Evolutionary conservation across 345 rosid species (phyloP).

Genomic region (Dovyalis caffra): DNA sequence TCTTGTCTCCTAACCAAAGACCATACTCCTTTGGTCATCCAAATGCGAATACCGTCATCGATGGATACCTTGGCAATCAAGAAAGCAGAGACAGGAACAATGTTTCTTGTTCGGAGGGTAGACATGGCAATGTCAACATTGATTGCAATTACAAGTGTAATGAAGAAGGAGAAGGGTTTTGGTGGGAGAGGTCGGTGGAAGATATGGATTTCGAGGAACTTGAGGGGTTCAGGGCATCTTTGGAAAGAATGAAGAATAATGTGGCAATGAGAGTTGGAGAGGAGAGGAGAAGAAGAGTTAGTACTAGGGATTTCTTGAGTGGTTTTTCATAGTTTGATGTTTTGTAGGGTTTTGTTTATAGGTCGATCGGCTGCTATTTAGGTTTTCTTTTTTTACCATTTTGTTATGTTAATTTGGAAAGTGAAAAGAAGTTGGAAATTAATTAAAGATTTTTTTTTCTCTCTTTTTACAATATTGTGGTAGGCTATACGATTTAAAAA

Average conservation of each 20-base stretch:
- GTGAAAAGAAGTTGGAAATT: too few relatives aligned
- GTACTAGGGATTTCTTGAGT: background rate
- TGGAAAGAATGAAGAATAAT: background rate
- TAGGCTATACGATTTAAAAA: too few relatives aligned
- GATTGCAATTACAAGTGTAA: too few relatives aligned
- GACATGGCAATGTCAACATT: too few relatives aligned
- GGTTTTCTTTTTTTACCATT: too few relatives aligned
- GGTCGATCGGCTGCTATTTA: too few relatives aligned
- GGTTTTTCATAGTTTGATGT: background rate
- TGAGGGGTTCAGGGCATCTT: background rate
- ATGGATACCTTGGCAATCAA: background rate
- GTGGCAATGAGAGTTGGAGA: background rate
- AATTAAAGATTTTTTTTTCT: too few relatives aligned
- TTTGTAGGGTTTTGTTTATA: too few relatives aligned
- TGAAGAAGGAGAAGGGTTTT: background rate
- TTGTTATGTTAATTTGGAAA: too few relatives aligned
- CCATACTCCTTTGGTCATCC: slow-evolving; percentile 14
- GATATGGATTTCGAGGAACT: background rate
- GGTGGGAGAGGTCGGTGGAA: slow-evolving; percentile 16
- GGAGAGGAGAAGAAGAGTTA: background rate
- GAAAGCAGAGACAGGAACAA: background rate
- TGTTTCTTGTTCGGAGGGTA: background rate
- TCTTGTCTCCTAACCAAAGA: slow-evolving; percentile 18
- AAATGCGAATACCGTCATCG: background rate
- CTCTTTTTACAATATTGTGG: too few relatives aligned